Conservation (phyloP, 2,329 filamentous ascomycete genomes). For the Fusarium subglutinans region DNA sequence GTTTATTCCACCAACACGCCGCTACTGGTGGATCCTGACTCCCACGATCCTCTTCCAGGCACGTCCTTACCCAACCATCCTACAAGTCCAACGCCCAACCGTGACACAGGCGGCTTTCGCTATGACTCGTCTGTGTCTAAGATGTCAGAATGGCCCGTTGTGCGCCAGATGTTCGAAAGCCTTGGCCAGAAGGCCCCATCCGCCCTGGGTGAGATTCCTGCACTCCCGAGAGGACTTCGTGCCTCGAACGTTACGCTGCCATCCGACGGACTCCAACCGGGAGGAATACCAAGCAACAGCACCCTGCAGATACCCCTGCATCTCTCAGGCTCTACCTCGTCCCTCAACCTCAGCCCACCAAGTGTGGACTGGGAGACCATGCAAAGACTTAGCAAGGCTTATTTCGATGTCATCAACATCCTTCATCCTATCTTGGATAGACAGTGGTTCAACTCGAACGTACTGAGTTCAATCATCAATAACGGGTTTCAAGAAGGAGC, state of each 20-base stretch:
- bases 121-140: constrained; percentile 41
- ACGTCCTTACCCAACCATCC: constrained; percentile 30
- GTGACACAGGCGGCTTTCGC: constrained; percentile 38
- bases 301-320: constrained; percentile 36
- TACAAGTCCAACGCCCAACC: constrained; percentile 26
- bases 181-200: constrained; percentile 38
- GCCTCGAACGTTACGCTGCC: constrained; percentile 33
- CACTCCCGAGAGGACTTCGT: constrained; percentile 35
- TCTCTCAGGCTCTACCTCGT: constrained; percentile 20
- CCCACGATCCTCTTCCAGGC: constrained; percentile 32
- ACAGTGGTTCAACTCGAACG: constrained; percentile 61
- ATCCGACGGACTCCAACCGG: constrained; percentile 36
- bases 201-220: constrained; percentile 27
- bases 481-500: constrained; percentile 58
- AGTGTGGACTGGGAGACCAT: constrained; percentile 59
- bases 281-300: constrained; percentile 25
- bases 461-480: constrained; percentile 55
- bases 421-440: constrained; percentile 67
- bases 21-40: constrained; percentile 36
- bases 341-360: constrained; percentile 26
- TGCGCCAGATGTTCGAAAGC: constrained; percentile 40
- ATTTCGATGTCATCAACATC: constrained; percentile 69
- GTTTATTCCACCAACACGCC: constrained; percentile 33
- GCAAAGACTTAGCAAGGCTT: constrained; percentile 60
- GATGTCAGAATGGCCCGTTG: constrained; percentile 41